A percentile compares a stretch with the other conserved stretches of the same genome.
Conservation (phyloP, 1,139 yeast genomes). For the Meyerozyma carpophila region DNA sequence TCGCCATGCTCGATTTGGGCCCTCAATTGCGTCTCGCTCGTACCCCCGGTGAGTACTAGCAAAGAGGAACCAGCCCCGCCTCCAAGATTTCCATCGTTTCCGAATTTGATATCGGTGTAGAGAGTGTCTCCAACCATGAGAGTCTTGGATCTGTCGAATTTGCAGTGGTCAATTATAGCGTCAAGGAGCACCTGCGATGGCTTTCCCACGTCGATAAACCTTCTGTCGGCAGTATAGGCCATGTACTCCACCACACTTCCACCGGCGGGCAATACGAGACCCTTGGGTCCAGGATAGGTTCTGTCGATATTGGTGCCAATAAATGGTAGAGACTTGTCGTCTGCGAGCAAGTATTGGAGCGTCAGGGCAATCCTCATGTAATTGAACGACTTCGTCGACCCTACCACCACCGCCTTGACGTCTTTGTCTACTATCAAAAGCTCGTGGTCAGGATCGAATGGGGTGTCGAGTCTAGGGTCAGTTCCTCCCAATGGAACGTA, state of each 20-base stretch:
- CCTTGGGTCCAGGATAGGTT: conserved; percentile 36
- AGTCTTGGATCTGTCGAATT: conserved; percentile 13
- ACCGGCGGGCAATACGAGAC: conserved; percentile 36
- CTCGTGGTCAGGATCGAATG: conserved; percentile 38
- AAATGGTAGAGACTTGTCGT: conserved; percentile 29
- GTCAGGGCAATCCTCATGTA: conserved; percentile 36
- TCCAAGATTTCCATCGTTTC: conserved; percentile 32
- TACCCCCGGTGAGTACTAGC: conserved; percentile 36
- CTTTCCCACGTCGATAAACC: conserved; percentile 34
- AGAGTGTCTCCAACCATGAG: conserved; percentile 42
- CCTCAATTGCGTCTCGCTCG: conserved; percentile 15
- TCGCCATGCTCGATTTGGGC: conserved; percentile 11
- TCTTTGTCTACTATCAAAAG: conserved; percentile 38
- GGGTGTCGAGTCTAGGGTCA: conserved; percentile 32
- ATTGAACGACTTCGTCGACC: conserved; percentile 34
- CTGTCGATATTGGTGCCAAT: conserved; percentile 39
- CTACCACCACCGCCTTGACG: conserved; percentile 37
- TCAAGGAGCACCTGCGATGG: conserved; percentile 31
- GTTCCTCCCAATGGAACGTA: conserved; percentile 72
- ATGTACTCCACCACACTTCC: conserved; percentile 38
- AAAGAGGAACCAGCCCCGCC: conserved; percentile 27
- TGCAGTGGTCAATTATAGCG: conserved; percentile 2
- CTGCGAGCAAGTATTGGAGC: conserved; percentile 31
- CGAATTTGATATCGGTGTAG: conserved; percentile 40
- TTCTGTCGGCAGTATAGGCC: conserved; percentile 30